Conservation (phyloP, 371 early-diverging fungal genomes). For the Cokeromyces recurvatus region DNA sequence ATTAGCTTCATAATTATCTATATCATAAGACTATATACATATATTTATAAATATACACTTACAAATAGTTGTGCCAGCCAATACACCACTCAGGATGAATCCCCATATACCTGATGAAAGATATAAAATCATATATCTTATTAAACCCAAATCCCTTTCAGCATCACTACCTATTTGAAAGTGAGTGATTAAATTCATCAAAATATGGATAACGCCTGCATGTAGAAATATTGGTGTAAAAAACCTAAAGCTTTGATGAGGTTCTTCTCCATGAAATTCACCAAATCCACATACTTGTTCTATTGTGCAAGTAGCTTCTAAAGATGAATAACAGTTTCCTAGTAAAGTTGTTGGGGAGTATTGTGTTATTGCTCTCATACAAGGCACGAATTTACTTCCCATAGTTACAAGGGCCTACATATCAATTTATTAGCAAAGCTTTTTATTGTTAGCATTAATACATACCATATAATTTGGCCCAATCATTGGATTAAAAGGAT, state of each 20-base stretch:
- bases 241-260: constrained; percentile 76
- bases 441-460: too few species aligned
- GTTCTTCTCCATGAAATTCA: constrained; percentile 29
- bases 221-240: constrained; percentile 75
- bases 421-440: too few species aligned
- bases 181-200: constrained; percentile 67
- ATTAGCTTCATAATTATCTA: background rate
- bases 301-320: constrained; percentile 24
- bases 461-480: constrained; percentile 40
- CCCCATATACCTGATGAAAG: constrained; percentile 66
- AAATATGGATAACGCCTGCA: constrained; percentile 71
- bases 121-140: constrained; percentile 40
- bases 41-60: constrained; percentile 16
- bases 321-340: constrained; percentile 10
- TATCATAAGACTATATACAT: too few species aligned
- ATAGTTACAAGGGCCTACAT: constrained; percentile 32
- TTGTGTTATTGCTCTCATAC: constrained; percentile 34
- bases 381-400: constrained; percentile 50
- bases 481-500: constrained; percentile 49
- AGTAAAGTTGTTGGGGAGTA: constrained; percentile 2
- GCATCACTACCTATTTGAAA: constrained; percentile 56
- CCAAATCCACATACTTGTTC: constrained; percentile 46
- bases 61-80: constrained; percentile 40
- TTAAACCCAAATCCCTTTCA: constrained; percentile 66
- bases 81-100: constrained; percentile 68